Evolutionary conservation across 2,329 filamentous ascomycete genomes (phyloP), one percentile per base, ranked within the genome.

Genomic region (Cercospora sp.): DNA sequence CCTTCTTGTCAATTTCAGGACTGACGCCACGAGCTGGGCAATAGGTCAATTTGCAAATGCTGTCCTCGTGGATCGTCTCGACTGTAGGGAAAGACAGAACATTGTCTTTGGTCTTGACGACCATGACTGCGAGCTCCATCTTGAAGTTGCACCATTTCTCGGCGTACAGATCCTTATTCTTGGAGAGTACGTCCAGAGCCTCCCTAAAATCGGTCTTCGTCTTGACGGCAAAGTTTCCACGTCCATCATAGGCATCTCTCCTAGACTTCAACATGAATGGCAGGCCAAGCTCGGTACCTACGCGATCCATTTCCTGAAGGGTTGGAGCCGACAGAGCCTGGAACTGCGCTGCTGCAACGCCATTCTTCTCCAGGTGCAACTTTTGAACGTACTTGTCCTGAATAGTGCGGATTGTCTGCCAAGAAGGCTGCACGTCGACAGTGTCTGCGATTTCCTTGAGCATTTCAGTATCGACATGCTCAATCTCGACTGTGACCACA

Each of bases 311-410:
- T 12, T 89, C 89, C 45, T 84, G 82, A 5, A 83, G 80, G 64
- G 87, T 86, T 60, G 84, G 83, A n/a, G 85, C 82, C 10, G 87
- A 85, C 58, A 96, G 80, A 28, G 89, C 86, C 62, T 89, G 82
- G 73, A 92, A 91, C 55, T 88, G 85, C 1, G 92, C 91, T 67
- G 93, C 90, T 23, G 90, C 88, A 5, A 97, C 89, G 0, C 86
- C 88, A 69, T 88, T 83, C 70, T 86, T 84, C 55, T 84, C 82
- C 65, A 97, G 84, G 77, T 96, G 90, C 78, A 91, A 87, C 81
- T 98, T 97, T 79, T 98, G 94, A 70, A 88, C 83, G 78, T 88
- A 97, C 83, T 98, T 98, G 83, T 98, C 93, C 83, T 97, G 94
- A 75, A 98, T 97, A 18, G 90, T 89, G 31, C 92, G 88, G 64